phyloP scores from a whole-genome alignment of 345 rosid species.

The Murraya koenigii region DNA sequence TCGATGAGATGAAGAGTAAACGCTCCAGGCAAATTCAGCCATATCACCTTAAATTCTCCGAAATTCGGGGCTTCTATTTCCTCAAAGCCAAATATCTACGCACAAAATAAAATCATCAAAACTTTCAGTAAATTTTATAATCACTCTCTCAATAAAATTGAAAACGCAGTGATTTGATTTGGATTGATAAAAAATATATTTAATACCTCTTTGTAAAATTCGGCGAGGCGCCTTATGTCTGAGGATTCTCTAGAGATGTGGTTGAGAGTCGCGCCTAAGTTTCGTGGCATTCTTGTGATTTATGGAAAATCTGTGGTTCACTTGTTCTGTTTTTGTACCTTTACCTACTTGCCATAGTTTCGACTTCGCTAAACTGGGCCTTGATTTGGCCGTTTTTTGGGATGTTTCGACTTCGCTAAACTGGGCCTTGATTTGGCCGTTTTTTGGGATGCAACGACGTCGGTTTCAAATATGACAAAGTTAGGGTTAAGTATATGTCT shows the following conservation, averaged over 20 bases:
- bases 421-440: not conserved
- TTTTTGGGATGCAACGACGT: not conserved
- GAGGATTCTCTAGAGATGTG: constrained; percentile 90
- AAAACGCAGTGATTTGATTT: not conserved
- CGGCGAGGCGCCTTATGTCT: constrained; percentile 63
- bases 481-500: not conserved
- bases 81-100: constrained; percentile 77
- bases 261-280: constrained; percentile 49
- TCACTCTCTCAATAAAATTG: not conserved
- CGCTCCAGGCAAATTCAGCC: constrained; percentile 69
- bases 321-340: not conserved
- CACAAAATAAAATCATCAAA: not conserved
- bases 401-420: not conserved
- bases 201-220: constrained; percentile 72
- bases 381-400: too few relatives aligned
- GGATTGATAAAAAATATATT: not conserved
- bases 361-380: not conserved
- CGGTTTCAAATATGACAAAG: not conserved
- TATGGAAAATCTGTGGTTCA: not conserved
- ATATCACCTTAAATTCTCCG: constrained; percentile 68
- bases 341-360: not conserved
- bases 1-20: constrained; percentile 76
- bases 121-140: not conserved
- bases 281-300: constrained; percentile 36
- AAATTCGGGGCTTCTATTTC: constrained; percentile 70